Conservation (phyloP, 495 filamentous ascomycete species). For the Aspergillus bridgeri region DNA sequence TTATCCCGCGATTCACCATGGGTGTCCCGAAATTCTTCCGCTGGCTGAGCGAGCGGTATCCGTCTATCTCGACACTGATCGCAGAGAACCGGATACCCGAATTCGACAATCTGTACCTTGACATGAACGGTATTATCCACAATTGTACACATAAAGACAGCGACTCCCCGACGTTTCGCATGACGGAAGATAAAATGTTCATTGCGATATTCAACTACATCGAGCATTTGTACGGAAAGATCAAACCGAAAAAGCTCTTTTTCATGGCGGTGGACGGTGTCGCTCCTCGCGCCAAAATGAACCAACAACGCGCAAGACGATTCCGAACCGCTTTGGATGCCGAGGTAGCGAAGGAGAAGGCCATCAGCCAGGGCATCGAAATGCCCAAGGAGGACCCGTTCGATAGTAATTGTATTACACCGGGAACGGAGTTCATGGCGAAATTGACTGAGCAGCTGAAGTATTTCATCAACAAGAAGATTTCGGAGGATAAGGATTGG, state of each 20-base stretch:
- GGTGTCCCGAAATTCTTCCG: constrained; percentile 96
- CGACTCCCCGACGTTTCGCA: constrained; percentile 82
- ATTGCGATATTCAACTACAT: constrained; percentile 99
- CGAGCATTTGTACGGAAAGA: constrained; percentile 97
- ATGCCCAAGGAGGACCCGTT: constrained; percentile 95
- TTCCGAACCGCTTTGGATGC: constrained; percentile 93
- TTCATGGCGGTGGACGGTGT: constrained; percentile 99
- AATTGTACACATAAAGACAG: constrained; percentile 98
- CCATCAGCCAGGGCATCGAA: constrained; percentile 79
- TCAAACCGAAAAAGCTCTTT: constrained; percentile 96
- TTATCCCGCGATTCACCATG: constrained; percentile 38
- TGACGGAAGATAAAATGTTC: constrained; percentile 98
- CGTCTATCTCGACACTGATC: constrained; percentile 96
- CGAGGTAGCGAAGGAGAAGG: constrained; percentile 85
- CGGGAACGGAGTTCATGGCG: constrained; percentile 97
- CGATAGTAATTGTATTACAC: constrained; percentile 99
- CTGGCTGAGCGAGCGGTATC: constrained; percentile 99
- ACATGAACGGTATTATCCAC: constrained; percentile 99
- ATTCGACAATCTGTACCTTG: constrained; percentile 96
- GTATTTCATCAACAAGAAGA: constrained; percentile 98
- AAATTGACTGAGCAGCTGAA: constrained; percentile 90
- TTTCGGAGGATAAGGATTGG: constrained; percentile 96
- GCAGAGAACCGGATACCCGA: constrained; percentile 99
- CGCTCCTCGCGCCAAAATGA: constrained; percentile 98
- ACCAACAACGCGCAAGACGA: constrained; percentile 92